Base-by-base conservation (phyloP, 2,329 filamentous ascomycete genomes). In the Neocucurbitaria cava region DNA sequence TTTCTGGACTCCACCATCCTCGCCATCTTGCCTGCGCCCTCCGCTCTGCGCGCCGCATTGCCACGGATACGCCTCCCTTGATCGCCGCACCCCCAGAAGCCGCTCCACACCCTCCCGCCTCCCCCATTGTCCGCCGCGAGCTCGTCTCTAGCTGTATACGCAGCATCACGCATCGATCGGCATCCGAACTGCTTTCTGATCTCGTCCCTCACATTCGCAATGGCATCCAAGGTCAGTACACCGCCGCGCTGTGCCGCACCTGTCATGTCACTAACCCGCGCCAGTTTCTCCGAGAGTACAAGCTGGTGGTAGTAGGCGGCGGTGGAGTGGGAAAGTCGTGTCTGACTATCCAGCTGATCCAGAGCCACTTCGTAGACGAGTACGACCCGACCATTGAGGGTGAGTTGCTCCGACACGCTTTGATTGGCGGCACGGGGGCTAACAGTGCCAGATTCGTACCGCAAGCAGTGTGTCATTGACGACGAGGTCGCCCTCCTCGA, bases 381-480 rank as follows among this genome's bases (percentile, higher is more conserved):
- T 99, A 99, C 79, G 95, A 99, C 79, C 95, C 95, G 53, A 99
- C 95, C 72, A 98, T 99, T 74, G 95, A 99, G 90, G 95, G 95
- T 93, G 78, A 68, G 84, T 70, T 23, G 24, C 38, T 45, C 46
- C 45, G 38, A 20, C 43, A n/a, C 13, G 31, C 31, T 13, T 35
- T 35, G 20, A 10, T 20, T 20, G 3, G 30, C 42, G 33, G 35
- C 17, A 41, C 49, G 40, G 30, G 31, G n/a, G 54, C 51, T 66
- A 49, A 64, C 62, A 35, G 5, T 17, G 18, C 11, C 77, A 99
- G 95, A 99, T 77, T 98, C 95, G 61, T 99, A 99, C 85, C 92
- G 95, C 83, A 99, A 99, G 89, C 95, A 98, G 85, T 98, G 95
- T 78, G 89, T 96, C 69, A 96, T 99, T 77, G 95, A 99, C 76